Conservation (phyloP, 176 grass and related monocot genomes). For the Alopecurus myosuroides region DNA sequence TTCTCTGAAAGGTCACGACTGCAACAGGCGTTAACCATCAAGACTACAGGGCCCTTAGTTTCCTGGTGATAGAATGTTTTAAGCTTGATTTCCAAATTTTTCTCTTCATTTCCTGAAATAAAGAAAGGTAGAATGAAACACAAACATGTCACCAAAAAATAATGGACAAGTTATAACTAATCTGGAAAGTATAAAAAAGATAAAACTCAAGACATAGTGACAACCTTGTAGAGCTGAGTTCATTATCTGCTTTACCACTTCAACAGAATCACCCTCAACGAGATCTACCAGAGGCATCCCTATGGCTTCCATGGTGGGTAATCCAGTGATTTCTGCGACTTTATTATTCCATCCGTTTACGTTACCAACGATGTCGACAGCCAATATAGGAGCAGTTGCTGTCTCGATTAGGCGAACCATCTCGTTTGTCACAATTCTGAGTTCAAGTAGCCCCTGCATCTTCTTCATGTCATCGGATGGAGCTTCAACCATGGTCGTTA, state of each 20-base stretch:
- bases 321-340: constrained; percentile 75
- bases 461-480: constrained; percentile 67
- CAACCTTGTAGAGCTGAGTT: constrained; percentile 72
- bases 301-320: constrained; percentile 70
- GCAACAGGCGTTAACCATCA: constrained; percentile 79
- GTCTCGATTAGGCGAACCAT: constrained; percentile 97
- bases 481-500: constrained; percentile 61
- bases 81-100: constrained; percentile 89
- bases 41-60: constrained; percentile 47
- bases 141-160: constrained; percentile 11
- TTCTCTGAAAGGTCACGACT: constrained; percentile 73
- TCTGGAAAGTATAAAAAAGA: neutral
- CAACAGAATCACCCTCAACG: constrained; percentile 70
- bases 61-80: constrained; percentile 64
- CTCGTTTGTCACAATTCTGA: constrained; percentile 79
- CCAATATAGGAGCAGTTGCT: constrained; percentile 78
- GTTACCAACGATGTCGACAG: constrained; percentile 67
- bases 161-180: constrained; percentile 9
- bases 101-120: constrained; percentile 85
- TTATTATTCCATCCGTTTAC: constrained; percentile 95
- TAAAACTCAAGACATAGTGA: neutral
- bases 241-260: constrained; percentile 64
- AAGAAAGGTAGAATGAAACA: constrained; percentile 23
- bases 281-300: constrained; percentile 75
- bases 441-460: constrained; percentile 70